phyloP scores from a whole-genome alignment of 2,329 filamentous ascomycete species.

The Calonectria crousiana region DNA sequence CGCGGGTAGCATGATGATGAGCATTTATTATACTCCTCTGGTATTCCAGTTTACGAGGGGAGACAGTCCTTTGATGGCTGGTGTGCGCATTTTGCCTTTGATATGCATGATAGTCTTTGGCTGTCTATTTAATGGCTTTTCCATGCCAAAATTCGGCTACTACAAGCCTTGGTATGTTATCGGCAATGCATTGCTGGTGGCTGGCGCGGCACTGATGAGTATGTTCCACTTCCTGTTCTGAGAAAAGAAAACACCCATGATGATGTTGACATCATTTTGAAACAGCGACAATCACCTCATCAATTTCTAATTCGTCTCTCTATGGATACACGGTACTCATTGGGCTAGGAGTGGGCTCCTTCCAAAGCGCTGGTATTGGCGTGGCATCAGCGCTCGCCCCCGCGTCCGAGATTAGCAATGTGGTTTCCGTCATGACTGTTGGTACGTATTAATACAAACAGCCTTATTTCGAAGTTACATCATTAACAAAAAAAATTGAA shows the following conservation, averaged over 20 bases:
- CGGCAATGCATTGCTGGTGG: background rate
- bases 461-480: background rate
- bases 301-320: background rate
- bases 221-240: background rate
- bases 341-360: background rate
- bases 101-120: background rate
- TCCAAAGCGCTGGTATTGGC: background rate
- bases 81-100: background rate
- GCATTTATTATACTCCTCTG: background rate
- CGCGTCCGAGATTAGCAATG: background rate
- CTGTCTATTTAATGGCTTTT: background rate
- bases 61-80: background rate
- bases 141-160: background rate
- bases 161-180: background rate
- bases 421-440: background rate
- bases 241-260: background rate
- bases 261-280: background rate
- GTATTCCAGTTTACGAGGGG: background rate
- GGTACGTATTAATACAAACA: background rate
- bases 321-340: background rate
- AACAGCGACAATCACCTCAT: background rate
- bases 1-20: background rate
- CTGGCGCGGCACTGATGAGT: background rate
- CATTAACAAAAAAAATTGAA: background rate
- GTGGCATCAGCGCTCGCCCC: background rate